Evolutionary conservation across 805 yeast genomes (phyloP), one percentile per base, ranked within the genome.

Genomic region (Spathaspora girioi): DNA sequence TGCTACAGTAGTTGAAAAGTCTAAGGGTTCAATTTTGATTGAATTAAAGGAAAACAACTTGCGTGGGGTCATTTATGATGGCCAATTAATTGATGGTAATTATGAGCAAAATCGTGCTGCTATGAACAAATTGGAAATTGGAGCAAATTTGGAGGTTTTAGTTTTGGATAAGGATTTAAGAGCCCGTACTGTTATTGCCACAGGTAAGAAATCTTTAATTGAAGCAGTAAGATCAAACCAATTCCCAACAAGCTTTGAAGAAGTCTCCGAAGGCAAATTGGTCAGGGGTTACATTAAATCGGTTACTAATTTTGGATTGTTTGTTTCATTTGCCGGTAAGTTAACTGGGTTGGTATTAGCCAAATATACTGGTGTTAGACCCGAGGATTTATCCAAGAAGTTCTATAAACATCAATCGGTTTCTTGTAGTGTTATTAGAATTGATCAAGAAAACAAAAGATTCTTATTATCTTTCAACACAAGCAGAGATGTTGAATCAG

Each of bases 321-420:
- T 93, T 64, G 87, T 93, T 52, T 80, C 86, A 0, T 93, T 93
- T 68, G 89, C 85, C 51, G 86, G 87, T 56, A 81, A 79, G 49
- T 79, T 93, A 56, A 88, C 89, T 31, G 98, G 97, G 48, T 77
- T 93, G 56, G 87, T 90, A 3, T 78, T 89, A 54, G 87, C 92
- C 50, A 83, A 85, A 62, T 83, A 85, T 59, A 87, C 87, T 19
- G 75, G 83, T 5, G 80, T 79, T 32, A 23, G 6, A 6, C 26
- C 26, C 3, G 76, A 77, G 42, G 86, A 83, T 56, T 73, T 87
- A 46, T 69, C 75, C 19, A 73, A 77, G 38, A 71, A 74, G 23
- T 92, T 82, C 62, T 73, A 74, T 59, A 73, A 78, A 43, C 80
- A 84, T 59, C 96, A 91, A 71, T 84, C 96, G 1, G 82, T 92